Conservation (phyloP, 331 rosid species). For the Stylosanthes scabra region DNA sequence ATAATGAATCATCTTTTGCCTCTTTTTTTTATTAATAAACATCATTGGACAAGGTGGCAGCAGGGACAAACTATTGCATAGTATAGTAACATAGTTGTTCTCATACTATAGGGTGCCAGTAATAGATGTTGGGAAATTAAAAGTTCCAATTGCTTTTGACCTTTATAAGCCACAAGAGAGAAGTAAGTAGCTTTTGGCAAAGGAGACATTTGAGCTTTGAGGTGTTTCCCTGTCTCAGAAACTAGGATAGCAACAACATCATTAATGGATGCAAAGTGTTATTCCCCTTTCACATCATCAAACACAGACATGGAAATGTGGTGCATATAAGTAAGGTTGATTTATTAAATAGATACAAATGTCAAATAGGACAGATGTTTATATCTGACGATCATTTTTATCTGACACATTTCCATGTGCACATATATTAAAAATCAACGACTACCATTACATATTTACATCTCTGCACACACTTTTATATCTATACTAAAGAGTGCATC, state of each 20-base stretch:
- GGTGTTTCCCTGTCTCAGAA: constrained; percentile 29
- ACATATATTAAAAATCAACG: too few species aligned
- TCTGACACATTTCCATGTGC: too few species aligned
- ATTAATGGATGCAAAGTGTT: constrained; percentile 12
- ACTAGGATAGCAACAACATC: constrained; percentile 5
- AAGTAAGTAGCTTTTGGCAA: background rate
- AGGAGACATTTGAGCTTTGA: constrained; percentile 29
- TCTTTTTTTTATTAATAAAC: background rate
- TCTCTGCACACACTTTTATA: too few species aligned
- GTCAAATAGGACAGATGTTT: too few species aligned
- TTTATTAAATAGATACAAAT: too few species aligned
- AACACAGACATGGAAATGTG: background rate
- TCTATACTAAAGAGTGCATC: too few species aligned
- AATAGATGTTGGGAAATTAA: too few species aligned
- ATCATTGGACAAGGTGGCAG: constrained; percentile 1
- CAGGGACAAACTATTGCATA: constrained; percentile 11
- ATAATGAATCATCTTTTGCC: constrained; percentile 19
- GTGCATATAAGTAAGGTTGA: too few species aligned
- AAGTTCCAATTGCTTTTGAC: too few species aligned
- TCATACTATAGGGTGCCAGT: background rate
- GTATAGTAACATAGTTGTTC: background rate
- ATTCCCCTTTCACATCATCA: constrained; percentile 25
- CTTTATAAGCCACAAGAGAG: too few species aligned
- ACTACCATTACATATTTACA: too few species aligned
- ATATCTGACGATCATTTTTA: too few species aligned